Conservation (phyloP, 768 basidiomycete species). For the Zangia roseola region DNA sequence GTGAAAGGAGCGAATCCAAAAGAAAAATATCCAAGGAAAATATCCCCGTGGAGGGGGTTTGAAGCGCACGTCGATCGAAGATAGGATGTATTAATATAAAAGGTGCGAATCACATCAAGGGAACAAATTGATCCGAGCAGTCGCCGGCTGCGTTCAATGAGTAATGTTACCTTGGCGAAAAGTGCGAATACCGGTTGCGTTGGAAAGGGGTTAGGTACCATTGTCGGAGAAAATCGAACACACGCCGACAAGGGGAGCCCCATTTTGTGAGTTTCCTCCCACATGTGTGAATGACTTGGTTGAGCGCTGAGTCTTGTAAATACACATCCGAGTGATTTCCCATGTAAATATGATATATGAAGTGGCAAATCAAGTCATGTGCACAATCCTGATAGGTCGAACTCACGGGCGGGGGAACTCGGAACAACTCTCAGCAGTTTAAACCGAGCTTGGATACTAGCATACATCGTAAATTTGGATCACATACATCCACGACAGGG, state of each 20-base stretch:
- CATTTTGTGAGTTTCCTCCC: background rate
- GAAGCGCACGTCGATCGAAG: background rate
- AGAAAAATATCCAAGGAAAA: background rate
- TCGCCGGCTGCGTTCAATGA: background rate
- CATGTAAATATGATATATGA: background rate
- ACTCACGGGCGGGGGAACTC: conserved; percentile 15
- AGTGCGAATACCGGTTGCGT: background rate
- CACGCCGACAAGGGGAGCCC: background rate
- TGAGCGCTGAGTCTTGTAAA: conserved; percentile 13
- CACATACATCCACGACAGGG: conserved; percentile 11
- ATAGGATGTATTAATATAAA: conserved; percentile 14
- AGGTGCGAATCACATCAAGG: background rate
- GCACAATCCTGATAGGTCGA: conserved; percentile 1
- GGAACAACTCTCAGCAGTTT: background rate
- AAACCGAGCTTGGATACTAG: background rate
- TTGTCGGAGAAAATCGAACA: background rate
- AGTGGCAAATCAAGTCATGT: conserved; percentile 7
- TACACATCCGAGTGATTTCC: conserved; percentile 8
- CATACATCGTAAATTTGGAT: conserved; percentile 8
- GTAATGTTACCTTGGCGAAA: background rate
- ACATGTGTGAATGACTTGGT: background rate
- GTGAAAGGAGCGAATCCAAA: no score
- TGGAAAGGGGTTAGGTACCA: background rate
- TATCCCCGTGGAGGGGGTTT: background rate
- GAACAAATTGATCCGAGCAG: conserved; percentile 5